Percentiles rank a stretch among this genome's conserved stretches.
These are phyloP conservation scores for Coniferiporia sulphurascens DNA, from an alignment of 1,284 basidiomycete genomes.

Conservation along the genomic window DNA sequence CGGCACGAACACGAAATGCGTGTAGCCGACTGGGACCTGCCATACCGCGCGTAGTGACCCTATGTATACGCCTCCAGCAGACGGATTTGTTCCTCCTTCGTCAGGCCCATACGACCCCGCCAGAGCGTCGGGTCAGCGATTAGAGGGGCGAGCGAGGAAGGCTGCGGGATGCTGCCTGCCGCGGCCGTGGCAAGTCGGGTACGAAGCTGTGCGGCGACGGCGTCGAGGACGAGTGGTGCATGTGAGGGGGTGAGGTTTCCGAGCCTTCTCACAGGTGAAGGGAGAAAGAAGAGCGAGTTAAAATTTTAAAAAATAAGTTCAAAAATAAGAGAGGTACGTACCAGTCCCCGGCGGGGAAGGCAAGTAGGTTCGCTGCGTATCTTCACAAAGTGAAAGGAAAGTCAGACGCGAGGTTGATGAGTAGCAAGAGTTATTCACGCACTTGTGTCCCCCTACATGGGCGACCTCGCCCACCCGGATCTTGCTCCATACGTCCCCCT, in stretches of 20 bases:
- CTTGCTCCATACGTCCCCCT: slow-evolving; percentile 28
- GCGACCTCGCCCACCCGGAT: slow-evolving; percentile 57
- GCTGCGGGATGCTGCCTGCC: slow-evolving; percentile 21
- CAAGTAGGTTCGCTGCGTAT: slow-evolving; percentile 73
- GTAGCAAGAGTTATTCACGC: too few species aligned
- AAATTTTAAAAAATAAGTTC: too few species aligned
- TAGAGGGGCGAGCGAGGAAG: slow-evolving; percentile 29
- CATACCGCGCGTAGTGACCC: background rate
- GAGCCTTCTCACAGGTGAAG: slow-evolving; percentile 41
- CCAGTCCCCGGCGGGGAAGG: slow-evolving; percentile 79
- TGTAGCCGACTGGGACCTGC: too few species aligned
- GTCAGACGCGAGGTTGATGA: too few species aligned
- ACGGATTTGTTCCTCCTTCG: slow-evolving; percentile 57
- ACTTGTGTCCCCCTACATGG: slow-evolving; percentile 86
- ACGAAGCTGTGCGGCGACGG: slow-evolving; percentile 32
- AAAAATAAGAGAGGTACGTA: slow-evolving; percentile 27
- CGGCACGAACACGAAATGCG: too few species aligned
- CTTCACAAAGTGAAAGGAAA: slow-evolving; percentile 31
- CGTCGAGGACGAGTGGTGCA: slow-evolving; percentile 50
- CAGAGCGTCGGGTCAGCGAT: slow-evolving; percentile 40
- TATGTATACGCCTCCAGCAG: background rate
- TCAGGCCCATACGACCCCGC: slow-evolving; percentile 74
- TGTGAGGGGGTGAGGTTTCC: slow-evolving; percentile 54
- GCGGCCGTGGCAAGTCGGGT: background rate
- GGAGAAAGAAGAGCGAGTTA: too few species aligned